Evolutionary conservation across 345 rosid genomes (phyloP).

Genomic region (Psidium friedrichsthalianum): DNA sequence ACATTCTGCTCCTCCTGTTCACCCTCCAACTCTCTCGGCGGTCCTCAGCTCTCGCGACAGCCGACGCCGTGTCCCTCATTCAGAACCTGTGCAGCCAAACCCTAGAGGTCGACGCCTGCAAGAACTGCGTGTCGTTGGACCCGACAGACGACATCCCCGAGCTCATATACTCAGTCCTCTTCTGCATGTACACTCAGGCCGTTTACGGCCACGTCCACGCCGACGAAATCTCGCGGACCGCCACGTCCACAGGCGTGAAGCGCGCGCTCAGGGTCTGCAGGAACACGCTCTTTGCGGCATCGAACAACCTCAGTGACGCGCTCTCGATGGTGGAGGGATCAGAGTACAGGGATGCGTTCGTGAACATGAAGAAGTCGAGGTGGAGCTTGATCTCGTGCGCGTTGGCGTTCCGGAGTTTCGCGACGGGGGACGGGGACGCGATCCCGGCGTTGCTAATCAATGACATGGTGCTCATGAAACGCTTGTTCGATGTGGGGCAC

Average conservation of each 20-base stretch:
- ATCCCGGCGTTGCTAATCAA: neutral
- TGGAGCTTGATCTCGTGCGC: neutral
- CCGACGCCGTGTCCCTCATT: neutral
- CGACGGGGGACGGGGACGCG: neutral
- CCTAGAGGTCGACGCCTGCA: slow-evolving; percentile 4
- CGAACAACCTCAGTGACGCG: slow-evolving; percentile 6
- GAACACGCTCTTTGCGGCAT: neutral
- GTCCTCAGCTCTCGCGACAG: neutral
- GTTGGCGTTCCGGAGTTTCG: neutral
- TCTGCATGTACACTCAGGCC: slow-evolving; percentile 6
- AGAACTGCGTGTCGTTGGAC: neutral
- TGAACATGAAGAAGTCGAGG: neutral
- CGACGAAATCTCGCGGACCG: neutral
- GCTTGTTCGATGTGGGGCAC: slow-evolving; percentile 7
- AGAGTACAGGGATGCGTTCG: neutral
- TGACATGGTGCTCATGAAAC: slow-evolving; percentile 1
- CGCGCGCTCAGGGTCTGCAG: neutral
- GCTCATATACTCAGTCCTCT: neutral
- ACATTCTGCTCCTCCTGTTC: neutral
- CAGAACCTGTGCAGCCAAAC: slow-evolving; percentile 2
- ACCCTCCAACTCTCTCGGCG: neutral
- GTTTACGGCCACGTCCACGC: slow-evolving; percentile 2
- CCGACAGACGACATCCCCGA: neutral
- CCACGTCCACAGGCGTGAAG: neutral
- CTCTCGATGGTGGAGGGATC: neutral